Percentiles rank a stretch among this genome's conserved stretches.
These are phyloP conservation scores for Cutaneotrichosporon mucoides DNA, from an alignment of 1,284 basidiomycete genomes.

Conservation along the genomic window DNA sequence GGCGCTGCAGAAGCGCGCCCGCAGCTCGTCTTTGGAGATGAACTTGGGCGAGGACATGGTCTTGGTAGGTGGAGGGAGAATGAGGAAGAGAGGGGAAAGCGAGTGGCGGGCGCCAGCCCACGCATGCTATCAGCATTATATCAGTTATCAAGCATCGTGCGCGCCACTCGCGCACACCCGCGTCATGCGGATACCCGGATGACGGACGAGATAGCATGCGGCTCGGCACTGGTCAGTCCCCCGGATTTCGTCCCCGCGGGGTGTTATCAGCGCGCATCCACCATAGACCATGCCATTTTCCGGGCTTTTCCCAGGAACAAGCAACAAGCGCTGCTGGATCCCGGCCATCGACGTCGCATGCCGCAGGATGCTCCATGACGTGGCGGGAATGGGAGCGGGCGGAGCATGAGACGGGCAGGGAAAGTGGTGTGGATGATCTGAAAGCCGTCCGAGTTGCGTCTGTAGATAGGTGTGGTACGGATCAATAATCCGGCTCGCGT, in stretches of 20 bases:
- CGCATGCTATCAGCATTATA: neutral
- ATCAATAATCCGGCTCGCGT: too few species aligned
- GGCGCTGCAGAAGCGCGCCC: slow-evolving; percentile 42
- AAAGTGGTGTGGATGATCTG: too few species aligned
- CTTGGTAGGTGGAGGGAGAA: neutral
- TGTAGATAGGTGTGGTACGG: too few species aligned
- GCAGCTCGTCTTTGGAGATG: slow-evolving; percentile 34
- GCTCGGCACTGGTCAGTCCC: neutral
- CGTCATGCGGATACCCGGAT: too few species aligned
- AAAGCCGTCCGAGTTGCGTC: too few species aligned
- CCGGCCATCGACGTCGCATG: too few species aligned
- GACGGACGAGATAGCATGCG: too few species aligned
- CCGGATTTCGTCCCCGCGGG: neutral
- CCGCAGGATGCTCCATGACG: too few species aligned
- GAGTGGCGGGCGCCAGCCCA: neutral
- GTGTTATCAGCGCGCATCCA: neutral
- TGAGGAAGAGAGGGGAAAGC: neutral
- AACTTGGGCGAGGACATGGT: slow-evolving; percentile 2
- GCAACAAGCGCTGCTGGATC: neutral
- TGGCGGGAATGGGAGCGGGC: too few species aligned
- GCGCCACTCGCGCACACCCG: neutral
- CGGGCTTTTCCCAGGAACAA: neutral
- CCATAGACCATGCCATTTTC: too few species aligned
- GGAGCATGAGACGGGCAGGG: too few species aligned
- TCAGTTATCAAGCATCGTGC: neutral